These are phyloP conservation scores for Blastomyces parvus DNA, from an alignment of 2,329 filamentous ascomycete genomes.

Conservation along the genomic window DNA sequence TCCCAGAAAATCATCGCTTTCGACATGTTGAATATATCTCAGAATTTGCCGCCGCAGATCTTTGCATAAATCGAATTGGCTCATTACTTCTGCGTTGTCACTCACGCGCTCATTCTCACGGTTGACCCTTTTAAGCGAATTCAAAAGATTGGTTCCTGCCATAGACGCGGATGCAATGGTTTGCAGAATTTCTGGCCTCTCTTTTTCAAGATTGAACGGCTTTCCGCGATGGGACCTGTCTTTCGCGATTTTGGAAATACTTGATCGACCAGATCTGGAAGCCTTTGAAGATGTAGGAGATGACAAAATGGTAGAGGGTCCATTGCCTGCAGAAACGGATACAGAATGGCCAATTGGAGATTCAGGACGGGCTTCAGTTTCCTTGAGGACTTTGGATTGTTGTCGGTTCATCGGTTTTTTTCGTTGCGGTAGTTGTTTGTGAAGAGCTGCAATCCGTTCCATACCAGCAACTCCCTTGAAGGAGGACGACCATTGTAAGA, in stretches of 20 bases:
- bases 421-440: conserved; percentile 56
- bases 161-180: conserved; percentile 85
- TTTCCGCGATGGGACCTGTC: conserved; percentile 46
- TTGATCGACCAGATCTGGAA: conserved; percentile 20
- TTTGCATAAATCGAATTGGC: conserved; percentile 80
- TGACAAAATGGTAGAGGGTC: conserved; percentile 30
- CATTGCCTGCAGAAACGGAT: conserved; percentile 31
- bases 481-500: conserved; percentile 72
- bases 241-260: conserved; percentile 40
- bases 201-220: conserved; percentile 73
- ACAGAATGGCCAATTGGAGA: conserved; percentile 31
- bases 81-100: conserved; percentile 64
- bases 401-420: conserved; percentile 68
- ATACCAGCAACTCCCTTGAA: conserved; percentile 76
- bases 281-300: conserved; percentile 23
- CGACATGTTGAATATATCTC: conserved; percentile 85
- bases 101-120: conserved; percentile 81
- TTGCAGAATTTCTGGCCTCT: conserved; percentile 77
- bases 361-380: conserved; percentile 52
- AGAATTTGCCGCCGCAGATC: conserved; percentile 71
- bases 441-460: conserved; percentile 67
- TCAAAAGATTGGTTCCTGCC: conserved; percentile 80
- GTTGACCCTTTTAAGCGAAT: conserved; percentile 81
- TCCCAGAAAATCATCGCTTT: conserved; percentile 85
- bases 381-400: conserved; percentile 70